phyloP scores from a whole-genome alignment of 108 stramenopile species.

The Licmophora abbreviata region DNA sequence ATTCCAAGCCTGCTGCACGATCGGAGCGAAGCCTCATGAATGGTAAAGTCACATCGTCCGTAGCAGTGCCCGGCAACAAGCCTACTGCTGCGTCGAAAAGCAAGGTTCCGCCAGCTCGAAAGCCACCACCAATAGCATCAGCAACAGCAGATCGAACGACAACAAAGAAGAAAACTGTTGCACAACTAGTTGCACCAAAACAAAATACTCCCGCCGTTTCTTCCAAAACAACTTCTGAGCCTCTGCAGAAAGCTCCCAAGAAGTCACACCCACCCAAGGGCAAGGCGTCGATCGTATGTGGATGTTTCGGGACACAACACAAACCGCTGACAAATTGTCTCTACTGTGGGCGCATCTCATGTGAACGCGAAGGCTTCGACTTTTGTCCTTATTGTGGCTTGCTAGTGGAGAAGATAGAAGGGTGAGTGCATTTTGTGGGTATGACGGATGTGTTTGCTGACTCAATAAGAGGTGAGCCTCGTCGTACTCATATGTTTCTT shows the following conservation, averaged over 20 bases:
- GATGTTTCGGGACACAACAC: slow-evolving; percentile 45
- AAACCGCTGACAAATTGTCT: slow-evolving; percentile 51
- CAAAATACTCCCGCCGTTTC: not conserved
- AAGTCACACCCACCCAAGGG: slow-evolving; percentile 18
- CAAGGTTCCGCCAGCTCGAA: not conserved
- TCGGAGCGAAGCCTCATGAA: too few species aligned
- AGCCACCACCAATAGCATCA: not conserved
- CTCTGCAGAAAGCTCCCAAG: not conserved
- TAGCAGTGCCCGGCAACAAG: not conserved
- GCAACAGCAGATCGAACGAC: not conserved
- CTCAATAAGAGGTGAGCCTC: not conserved
- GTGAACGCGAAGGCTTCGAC: slow-evolving; percentile 42
- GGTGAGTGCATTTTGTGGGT: not conserved
- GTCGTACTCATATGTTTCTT: not conserved
- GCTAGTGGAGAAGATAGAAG: slow-evolving; percentile 12
- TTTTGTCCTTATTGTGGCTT: slow-evolving; percentile 49
- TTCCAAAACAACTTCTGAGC: not conserved
- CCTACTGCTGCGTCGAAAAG: not conserved
- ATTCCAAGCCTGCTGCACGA: too few species aligned
- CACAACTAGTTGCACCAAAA: not conserved
- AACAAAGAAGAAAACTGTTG: not conserved
- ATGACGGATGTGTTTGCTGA: not conserved
- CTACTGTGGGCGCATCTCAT: slow-evolving; percentile 47
- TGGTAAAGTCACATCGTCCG: too few species aligned
- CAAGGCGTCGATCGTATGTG: slow-evolving; percentile 31